Base-by-base conservation (phyloP, 1,284 basidiomycete species). In the Pseudozyma sp. region DNA sequence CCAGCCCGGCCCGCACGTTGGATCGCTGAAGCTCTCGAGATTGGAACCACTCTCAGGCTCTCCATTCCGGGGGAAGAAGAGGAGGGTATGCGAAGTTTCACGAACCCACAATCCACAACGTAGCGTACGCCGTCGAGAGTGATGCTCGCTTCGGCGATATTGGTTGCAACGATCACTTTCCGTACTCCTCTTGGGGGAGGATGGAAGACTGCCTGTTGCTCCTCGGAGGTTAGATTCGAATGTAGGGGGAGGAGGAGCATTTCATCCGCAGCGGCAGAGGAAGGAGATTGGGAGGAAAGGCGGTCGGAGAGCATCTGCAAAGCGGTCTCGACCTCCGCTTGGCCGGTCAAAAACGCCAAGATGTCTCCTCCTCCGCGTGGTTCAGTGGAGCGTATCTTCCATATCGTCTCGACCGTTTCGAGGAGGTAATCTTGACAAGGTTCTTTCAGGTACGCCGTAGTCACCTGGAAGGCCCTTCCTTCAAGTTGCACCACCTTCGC, bases 111-210 rank as follows among this genome's bases (percentile, higher is more conserved):
- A 81, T 99, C 96, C 5, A 99, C 89, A n/a, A 99, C 95, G 82
- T 91, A 98, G 77, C 91, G 92, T 73, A 99, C 91, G 1, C 94
- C 94, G 52, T 97, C 94, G 63, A 99, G 97, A 0, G 96, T 99
- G 14, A 99, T 92, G 85, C 93, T 95, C 19, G 96, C 92, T 87
- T 99, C 97, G 16, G 97, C 96, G 54, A 98, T 95, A 83, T 99
- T 99, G 0, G 97, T 99, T 1, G 94, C 89, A 31, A 97, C 89
- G 53, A 99, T 91, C 54, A 97, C 91, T 85, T 99, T 99, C 58
- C 97, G 89, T 5, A 34, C 3, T 51, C 92, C 91, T 39, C 88
- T 86, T 18, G 91, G 90, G 16, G 93, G 86, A 1, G 91, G 89
- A 65, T 92, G 89, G 77, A 99, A 98, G 11, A 95, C 91, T 55